Evolutionary conservation across 768 basidiomycete species (phyloP).

Genomic region (Clavaria fumosa): DNA sequence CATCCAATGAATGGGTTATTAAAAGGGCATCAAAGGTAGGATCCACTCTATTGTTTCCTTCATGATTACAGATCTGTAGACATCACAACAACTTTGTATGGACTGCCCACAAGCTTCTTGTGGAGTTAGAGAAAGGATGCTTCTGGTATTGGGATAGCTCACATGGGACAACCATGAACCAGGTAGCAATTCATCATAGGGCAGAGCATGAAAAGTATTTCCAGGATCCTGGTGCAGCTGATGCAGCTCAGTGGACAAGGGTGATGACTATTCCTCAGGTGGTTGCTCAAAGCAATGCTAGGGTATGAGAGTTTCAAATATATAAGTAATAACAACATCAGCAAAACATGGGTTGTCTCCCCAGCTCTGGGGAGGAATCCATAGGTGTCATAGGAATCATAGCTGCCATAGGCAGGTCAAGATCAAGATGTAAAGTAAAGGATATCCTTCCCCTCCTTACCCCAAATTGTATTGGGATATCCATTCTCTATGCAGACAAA

Average conservation of each 20-base stretch:
- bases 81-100: neutral
- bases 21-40: neutral
- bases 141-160: neutral
- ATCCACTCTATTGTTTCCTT: neutral
- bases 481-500: too few species aligned
- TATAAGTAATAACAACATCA: too few species aligned
- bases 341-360: too few species aligned
- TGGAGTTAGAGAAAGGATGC: neutral
- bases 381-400: too few species aligned
- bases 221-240: too few species aligned
- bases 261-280: neutral
- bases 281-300: too few species aligned
- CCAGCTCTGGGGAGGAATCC: too few species aligned
- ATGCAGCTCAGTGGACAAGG: neutral
- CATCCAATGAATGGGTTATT: neutral
- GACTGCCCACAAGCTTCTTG: neutral
- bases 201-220: neutral
- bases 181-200: neutral
- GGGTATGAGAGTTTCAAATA: too few species aligned
- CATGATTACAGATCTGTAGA: neutral
- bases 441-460: too few species aligned
- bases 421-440: too few species aligned
- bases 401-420: too few species aligned
- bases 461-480: too few species aligned
- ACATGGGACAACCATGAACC: constrained; percentile 1